Conservation (phyloP, 257 asterid species). For the Primulina tabacum region DNA sequence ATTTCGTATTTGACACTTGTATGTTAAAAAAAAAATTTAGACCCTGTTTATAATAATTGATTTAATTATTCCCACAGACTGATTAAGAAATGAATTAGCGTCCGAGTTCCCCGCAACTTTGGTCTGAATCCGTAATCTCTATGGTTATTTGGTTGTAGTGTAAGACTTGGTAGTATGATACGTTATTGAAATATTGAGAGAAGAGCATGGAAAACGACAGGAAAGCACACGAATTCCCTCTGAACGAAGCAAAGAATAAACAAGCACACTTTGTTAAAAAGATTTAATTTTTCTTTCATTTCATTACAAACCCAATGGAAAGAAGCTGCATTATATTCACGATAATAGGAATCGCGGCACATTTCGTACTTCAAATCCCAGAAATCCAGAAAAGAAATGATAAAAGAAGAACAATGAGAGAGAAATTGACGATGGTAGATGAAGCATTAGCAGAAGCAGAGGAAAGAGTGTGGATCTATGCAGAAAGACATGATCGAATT, state of each 20-base stretch:
- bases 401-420: constrained; percentile 17
- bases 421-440: constrained; percentile 25
- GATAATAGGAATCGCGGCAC: constrained; percentile 30
- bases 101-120: too few relatives aligned
- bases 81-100: too few relatives aligned
- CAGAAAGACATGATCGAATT: constrained; percentile 33
- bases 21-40: too few relatives aligned
- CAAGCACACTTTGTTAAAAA: too few relatives aligned
- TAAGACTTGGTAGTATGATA: too few relatives aligned
- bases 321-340: constrained; percentile 22
- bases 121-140: too few relatives aligned
- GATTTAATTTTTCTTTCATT: background rate
- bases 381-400: constrained; percentile 22
- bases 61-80: too few relatives aligned
- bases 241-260: background rate
- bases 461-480: constrained; percentile 18
- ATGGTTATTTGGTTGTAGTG: too few relatives aligned
- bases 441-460: constrained; percentile 37
- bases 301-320: constrained; percentile 20
- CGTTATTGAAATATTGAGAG: too few relatives aligned
- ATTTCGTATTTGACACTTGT: too few relatives aligned
- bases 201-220: too few relatives aligned
- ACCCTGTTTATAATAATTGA: too few relatives aligned
- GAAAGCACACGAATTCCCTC: background rate
- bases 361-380: constrained; percentile 26